Evolutionary conservation across 345 rosid species (phyloP), one percentile per base, ranked within the genome.

Genomic region (Psidium friedrichsthalianum): DNA sequence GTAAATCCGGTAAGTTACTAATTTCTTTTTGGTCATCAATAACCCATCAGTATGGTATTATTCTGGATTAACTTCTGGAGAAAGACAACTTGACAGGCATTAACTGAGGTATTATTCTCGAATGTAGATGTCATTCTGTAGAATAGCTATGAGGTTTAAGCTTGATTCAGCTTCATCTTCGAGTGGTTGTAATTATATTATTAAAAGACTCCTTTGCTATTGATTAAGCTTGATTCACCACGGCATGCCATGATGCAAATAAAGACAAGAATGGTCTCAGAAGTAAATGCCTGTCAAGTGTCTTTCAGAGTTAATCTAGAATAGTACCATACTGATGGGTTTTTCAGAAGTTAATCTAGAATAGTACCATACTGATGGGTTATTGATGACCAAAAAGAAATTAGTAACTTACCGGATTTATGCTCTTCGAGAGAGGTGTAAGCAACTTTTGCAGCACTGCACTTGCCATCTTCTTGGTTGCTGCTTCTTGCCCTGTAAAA

Each of bases 401-500:
- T 36, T 2, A 51, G 58, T 29, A 51, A 82, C 74, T 27, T 25
- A 20, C 52, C 24, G 6, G 25, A 57, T n/a, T 11, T 88, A 88
- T 90, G 82, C 61, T 88, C 87, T 83, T 82, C 88, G 49, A 90
- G 53, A 56, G 83, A 53, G 8, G 64, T 85, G 69, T 88, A 90
- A 83, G 92, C 92, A 76, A 83, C 85, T 82, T 88, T 91, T 86
- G 93, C 93, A 40, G 90, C 93, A 82, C 25, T 88, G 84, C 86
- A 61, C 86, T 91, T 92, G 93, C 92, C 54, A 86, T 88, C 85
- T 90, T 91, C 85, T 91, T 91, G 55, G 90, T 89, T 88, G 42
- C 87, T 29, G 83, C 88, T 84, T 83, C 86, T 36, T 86, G 87
- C 7, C 92, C 92, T 2, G 5, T 87, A 86, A 89, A 91, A 10